Conservation (phyloP, 768 basidiomycete species). For the Dioszegia crocea region DNA sequence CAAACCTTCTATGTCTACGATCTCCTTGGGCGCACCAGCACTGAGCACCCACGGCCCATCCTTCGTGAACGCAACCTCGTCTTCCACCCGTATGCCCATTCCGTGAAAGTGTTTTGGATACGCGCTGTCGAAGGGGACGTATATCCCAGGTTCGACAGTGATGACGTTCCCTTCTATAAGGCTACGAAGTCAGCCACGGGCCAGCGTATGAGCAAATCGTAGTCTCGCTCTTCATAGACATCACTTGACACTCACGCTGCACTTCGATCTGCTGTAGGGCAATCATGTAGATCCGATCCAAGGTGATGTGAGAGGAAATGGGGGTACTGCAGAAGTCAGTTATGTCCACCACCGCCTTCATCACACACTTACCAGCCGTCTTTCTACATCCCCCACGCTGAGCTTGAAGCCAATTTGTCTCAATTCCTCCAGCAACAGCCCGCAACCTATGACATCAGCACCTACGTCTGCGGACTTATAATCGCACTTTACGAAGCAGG, state of each 20-base stretch:
- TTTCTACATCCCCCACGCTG: conserved; percentile 61
- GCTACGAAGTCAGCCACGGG: conserved; percentile 41
- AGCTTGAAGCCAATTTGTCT: conserved; percentile 71
- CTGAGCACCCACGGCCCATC: conserved; percentile 45
- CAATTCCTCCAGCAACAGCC: conserved; percentile 66
- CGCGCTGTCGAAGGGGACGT: conserved; percentile 71
- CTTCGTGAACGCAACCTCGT: conserved; percentile 47
- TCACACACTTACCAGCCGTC: conserved; percentile 53
- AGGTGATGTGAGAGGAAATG: conserved; percentile 90
- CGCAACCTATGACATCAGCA: conserved; percentile 53
- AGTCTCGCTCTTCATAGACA: neutral
- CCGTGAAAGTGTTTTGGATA: conserved; percentile 89
- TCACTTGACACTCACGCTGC: conserved; percentile 35
- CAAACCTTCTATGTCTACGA: conserved; percentile 47
- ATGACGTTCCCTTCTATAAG: conserved; percentile 82
- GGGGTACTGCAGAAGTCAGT: conserved; percentile 59
- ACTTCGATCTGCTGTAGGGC: conserved; percentile 51
- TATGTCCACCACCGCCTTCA: neutral
- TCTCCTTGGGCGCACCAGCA: conserved; percentile 49
- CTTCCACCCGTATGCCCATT: conserved; percentile 80
- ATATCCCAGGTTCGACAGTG: conserved; percentile 80
- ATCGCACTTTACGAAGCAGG: neutral
- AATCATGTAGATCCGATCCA: conserved; percentile 91
- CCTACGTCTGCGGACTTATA: neutral
- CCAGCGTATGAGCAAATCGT: neutral